phyloP scores from a whole-genome alignment of 1,139 yeast genomes.

The Pichia kudriavzevii region DNA sequence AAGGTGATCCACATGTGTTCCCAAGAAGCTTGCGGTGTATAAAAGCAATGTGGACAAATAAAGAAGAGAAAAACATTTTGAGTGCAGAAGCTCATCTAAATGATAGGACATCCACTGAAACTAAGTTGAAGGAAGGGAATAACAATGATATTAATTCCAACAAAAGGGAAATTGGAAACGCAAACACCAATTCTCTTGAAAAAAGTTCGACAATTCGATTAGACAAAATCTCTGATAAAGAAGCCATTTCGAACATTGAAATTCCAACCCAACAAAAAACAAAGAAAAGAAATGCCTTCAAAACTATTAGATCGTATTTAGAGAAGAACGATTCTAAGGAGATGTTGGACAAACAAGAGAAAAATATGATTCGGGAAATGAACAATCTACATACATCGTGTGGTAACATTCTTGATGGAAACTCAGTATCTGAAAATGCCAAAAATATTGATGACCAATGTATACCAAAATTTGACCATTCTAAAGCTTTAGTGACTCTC shows the following conservation, averaged over 20 bases:
- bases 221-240: too few relatives aligned
- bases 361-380: background rate
- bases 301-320: slow-evolving; percentile 11
- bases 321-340: slow-evolving; percentile 11
- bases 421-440: background rate
- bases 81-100: too few relatives aligned
- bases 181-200: too few relatives aligned
- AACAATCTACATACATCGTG: too few relatives aligned
- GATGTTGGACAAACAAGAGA: slow-evolving; percentile 1
- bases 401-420: too few relatives aligned
- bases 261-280: slow-evolving; percentile 3
- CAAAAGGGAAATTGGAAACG: too few relatives aligned
- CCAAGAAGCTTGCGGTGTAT: slow-evolving; percentile 9
- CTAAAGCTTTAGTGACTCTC: slow-evolving; percentile 1
- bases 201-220: slow-evolving; percentile 3
- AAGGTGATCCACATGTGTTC: slow-evolving; percentile 4
- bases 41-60: slow-evolving; percentile 12
- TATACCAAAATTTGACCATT: background rate
- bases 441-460: background rate
- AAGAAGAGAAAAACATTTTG: too few relatives aligned
- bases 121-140: too few relatives aligned
- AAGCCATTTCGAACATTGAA: too few relatives aligned
- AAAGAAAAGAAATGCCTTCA: slow-evolving; percentile 10
- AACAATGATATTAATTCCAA: too few relatives aligned
- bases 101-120: too few relatives aligned